Evolutionary conservation across 108 stramenopile genomes (phyloP).

Genomic region (Cylindrotheca fusiformis): DNA sequence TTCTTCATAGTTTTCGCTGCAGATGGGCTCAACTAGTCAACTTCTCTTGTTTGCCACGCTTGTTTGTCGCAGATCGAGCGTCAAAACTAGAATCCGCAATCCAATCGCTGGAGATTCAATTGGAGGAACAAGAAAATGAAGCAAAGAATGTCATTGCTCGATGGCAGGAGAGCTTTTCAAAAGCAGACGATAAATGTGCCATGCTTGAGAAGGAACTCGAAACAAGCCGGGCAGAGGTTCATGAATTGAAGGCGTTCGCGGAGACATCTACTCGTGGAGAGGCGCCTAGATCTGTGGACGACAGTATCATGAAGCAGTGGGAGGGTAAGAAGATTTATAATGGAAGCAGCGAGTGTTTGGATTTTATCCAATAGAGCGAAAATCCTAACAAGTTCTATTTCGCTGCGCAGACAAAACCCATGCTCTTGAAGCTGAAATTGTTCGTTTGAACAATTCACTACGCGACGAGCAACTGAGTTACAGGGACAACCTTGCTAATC

Average conservation of each 20-base stretch:
- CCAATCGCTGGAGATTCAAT: conserved; percentile 30
- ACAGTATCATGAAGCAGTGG: background rate
- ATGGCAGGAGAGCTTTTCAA: conserved; percentile 41
- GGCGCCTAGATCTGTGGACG: too few species aligned
- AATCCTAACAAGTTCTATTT: background rate
- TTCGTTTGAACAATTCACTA: conserved; percentile 28
- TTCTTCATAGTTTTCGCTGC: background rate
- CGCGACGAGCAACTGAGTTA: conserved; percentile 1
- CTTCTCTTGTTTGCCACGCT: too few species aligned
- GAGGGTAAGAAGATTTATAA: conserved; percentile 2
- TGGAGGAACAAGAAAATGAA: conserved; percentile 48
- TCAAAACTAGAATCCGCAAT: conserved; percentile 9
- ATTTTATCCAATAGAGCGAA: background rate
- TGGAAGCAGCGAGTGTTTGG: background rate
- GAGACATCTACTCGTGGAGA: too few species aligned
- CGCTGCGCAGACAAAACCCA: too few species aligned
- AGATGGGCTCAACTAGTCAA: background rate
- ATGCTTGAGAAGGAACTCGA: conserved; percentile 7
- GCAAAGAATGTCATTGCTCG: conserved; percentile 42
- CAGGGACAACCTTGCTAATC: conserved; percentile 5
- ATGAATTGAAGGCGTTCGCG: too few species aligned
- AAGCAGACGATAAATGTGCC: conserved; percentile 15
- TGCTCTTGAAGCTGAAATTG: conserved; percentile 6
- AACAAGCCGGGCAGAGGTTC: background rate
- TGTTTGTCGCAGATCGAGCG: background rate